phyloP scores from a whole-genome alignment of 108 stramenopile species.

The Thalassiosira profunda region DNA sequence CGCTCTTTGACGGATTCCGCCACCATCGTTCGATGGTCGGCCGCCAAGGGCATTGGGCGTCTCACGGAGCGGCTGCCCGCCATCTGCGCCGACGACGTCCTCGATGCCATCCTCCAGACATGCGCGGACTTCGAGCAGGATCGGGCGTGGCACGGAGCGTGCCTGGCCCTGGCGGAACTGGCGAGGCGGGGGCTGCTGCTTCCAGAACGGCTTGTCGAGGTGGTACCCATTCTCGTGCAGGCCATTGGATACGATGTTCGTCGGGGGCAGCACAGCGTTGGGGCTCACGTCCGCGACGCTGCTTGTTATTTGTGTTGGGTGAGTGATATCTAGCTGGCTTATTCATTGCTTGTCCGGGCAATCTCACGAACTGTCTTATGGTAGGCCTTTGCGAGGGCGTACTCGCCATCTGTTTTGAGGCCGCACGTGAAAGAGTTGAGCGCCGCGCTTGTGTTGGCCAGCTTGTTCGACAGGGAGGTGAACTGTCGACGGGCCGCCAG shows the following conservation, averaged over 20 bases:
- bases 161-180: slow-evolving; percentile 96
- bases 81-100: slow-evolving; percentile 94
- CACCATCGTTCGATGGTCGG: slow-evolving; percentile 98
- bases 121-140: slow-evolving; percentile 82
- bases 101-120: slow-evolving; percentile 89
- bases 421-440: slow-evolving; percentile 77
- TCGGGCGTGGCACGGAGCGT: slow-evolving; percentile 97
- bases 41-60: slow-evolving; percentile 98
- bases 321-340: too few species aligned
- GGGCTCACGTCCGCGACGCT: slow-evolving; percentile 97
- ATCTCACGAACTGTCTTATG: too few species aligned
- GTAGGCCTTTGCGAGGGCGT: slow-evolving; percentile 98
- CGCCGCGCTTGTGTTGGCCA: slow-evolving; percentile 83
- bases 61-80: slow-evolving; percentile 93
- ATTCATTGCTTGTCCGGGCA: too few species aligned
- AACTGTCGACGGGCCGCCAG: slow-evolving; percentile 98
- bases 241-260: slow-evolving; percentile 94
- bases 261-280: slow-evolving; percentile 91
- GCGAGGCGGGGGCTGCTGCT: slow-evolving; percentile 96
- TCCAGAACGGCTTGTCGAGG: slow-evolving; percentile 80
- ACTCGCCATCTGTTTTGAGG: slow-evolving; percentile 80
- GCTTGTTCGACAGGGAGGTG: slow-evolving; percentile 97
- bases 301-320: slow-evolving; percentile 99
- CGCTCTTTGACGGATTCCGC: slow-evolving; percentile 75
- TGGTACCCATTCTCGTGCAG: slow-evolving; percentile 84